Percentiles rank a stretch among this genome's conserved stretches.
Evolutionary conservation across 129 eudicot genomes (phyloP).

Genomic region (Ambrosia trifida): DNA sequence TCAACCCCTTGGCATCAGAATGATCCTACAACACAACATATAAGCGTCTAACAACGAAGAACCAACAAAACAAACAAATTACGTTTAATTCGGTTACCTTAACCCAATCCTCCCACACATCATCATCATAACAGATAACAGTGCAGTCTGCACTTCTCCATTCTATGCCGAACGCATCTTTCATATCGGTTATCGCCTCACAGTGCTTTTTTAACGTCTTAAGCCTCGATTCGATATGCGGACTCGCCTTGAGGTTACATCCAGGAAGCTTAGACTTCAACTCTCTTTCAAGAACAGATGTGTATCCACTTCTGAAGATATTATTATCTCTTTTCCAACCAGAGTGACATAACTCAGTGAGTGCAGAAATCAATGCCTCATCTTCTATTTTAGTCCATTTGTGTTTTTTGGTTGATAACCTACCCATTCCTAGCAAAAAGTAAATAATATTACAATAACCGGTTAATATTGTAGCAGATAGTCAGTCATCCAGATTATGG

Average conservation of each 20-base stretch:
- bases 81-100: constrained; percentile 31
- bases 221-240: constrained; percentile 45
- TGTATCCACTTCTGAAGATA: constrained; percentile 43
- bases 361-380: constrained; percentile 42
- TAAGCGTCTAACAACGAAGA: not conserved
- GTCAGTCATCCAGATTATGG: not conserved
- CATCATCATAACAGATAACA: constrained; percentile 38
- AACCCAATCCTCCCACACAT: constrained; percentile 42
- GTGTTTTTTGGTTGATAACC: constrained; percentile 37
- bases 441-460: not conserved
- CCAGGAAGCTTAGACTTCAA: constrained; percentile 45
- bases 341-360: constrained; percentile 39
- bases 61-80: not conserved
- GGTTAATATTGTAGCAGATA: not conserved
- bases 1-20: constrained; percentile 41
- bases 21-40: constrained; percentile 37
- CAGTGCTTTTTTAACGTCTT: constrained; percentile 41
- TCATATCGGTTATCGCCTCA: constrained; percentile 41
- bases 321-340: constrained; percentile 46
- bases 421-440: constrained; percentile 36
- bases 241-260: constrained; percentile 42
- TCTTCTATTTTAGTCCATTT: constrained; percentile 46
- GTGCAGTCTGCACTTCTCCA: constrained; percentile 37
- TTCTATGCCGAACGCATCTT: constrained; percentile 40
- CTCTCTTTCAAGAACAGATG: constrained; percentile 36